Base-by-base conservation (phyloP, 306 rosid species). In the Cicer pinnatifidum region DNA sequence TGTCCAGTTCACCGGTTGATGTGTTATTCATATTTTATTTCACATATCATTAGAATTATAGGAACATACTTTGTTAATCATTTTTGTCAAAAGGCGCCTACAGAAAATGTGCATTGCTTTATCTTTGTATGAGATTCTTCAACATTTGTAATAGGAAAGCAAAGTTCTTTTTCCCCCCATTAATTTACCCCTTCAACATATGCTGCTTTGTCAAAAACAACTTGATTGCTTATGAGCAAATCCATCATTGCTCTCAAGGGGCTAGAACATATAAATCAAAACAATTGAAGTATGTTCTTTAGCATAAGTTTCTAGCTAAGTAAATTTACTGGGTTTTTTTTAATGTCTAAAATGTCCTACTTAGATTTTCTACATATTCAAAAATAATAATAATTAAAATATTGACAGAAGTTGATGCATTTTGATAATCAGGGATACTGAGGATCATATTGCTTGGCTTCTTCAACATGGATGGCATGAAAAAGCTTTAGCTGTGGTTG, bases 401-500 rank as follows among this genome's bases (percentile, higher is more conserved):
- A 46, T 69, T 54, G 44, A 70, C 74, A 63, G 37, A 76, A 72
- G 33, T 62, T 72, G 46, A 80, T 83, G 77, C 72, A 11, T 84
- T 67, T 61, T 75, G 41, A 69, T 81, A 73, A 53, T 68, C 82
- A 94, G 99, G 91, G 99, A 94, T 88, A 84, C 99, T 8, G 97
- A 94, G 79, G 99, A 94, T 87, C 99, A 94, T 84, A 94, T 94
- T 81, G 82, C 97, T 20, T 94, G 99, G 99, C 95, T 94, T 83
- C 96, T 94, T 83, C 89, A 91, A 85, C 99, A 94, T 63, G 93
- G 95, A 9, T 90, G 95, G 83, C 99, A 94, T 73, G 99, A 94
- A 82, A 94, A 90, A 75, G 99, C 99, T 62, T 84, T 91, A 86
- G 97, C 96, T 71, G 99, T 90, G 16, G 99, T 91, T 74, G 97